phyloP scores from a whole-genome alignment of 495 filamentous ascomycete species.

The Venustampulla echinocandica region DNA sequence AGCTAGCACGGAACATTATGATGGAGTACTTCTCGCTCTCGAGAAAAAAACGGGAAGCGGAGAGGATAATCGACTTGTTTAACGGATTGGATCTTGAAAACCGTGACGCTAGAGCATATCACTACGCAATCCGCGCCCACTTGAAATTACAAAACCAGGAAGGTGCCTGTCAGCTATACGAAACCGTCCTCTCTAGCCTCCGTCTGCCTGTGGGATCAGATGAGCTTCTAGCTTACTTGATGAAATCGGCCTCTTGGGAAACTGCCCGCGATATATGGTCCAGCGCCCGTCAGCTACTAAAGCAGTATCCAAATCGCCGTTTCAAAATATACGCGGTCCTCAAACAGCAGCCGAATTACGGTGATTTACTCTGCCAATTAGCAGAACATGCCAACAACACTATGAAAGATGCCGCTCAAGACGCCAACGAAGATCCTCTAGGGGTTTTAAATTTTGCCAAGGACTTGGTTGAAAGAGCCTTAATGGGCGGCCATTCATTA shows the following conservation, averaged over 20 bases:
- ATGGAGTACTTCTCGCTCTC: conserved; percentile 32
- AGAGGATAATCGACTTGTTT: conserved; percentile 36
- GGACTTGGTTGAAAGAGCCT: background rate
- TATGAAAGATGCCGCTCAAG: background rate
- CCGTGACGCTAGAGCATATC: conserved; percentile 1
- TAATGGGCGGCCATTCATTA: background rate
- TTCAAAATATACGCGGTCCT: background rate
- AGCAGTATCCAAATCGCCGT: background rate
- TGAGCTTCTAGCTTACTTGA: conserved; percentile 25
- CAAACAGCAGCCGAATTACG: background rate
- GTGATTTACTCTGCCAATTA: background rate
- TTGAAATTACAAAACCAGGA: conserved; percentile 22
- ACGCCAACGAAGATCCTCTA: background rate
- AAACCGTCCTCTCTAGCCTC: conserved; percentile 18
- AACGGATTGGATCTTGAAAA: conserved; percentile 15
- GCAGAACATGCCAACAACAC: background rate
- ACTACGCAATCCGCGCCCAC: conserved; percentile 15
- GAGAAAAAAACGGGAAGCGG: conserved; percentile 24
- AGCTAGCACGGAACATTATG: conserved; percentile 10
- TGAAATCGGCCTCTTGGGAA: conserved; percentile 23
- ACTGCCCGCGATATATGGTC: conserved; percentile 7
- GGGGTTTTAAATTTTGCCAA: background rate
- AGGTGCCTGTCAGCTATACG: conserved; percentile 29
- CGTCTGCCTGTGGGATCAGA: conserved; percentile 23
- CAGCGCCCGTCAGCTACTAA: conserved; percentile 13